Evolutionary conservation across 306 rosid species (phyloP).

Genomic region (Vigna angularis): DNA sequence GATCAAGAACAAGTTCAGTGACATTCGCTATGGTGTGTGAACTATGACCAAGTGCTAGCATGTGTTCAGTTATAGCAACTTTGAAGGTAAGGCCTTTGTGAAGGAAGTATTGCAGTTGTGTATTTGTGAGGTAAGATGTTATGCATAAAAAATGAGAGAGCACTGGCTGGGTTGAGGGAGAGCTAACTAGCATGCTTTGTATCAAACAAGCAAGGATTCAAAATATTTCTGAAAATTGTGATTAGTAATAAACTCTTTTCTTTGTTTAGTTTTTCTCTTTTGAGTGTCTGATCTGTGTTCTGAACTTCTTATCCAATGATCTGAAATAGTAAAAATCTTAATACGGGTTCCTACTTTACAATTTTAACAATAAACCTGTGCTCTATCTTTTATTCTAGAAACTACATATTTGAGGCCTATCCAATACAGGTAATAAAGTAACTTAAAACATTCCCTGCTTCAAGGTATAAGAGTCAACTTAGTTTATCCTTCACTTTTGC

Average conservation of each 20-base stretch:
- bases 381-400: background rate
- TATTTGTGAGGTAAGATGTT: constrained; percentile 39
- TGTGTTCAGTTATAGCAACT: constrained; percentile 40
- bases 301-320: constrained; percentile 31
- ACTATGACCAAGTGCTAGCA: constrained; percentile 16
- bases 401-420: constrained; percentile 12
- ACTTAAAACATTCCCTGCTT: constrained; percentile 13
- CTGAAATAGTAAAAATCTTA: constrained; percentile 25
- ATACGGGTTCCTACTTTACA: background rate
- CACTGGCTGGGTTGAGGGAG: constrained; percentile 39
- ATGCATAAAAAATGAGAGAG: constrained; percentile 27
- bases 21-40: constrained; percentile 72
- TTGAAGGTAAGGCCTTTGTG: constrained; percentile 50
- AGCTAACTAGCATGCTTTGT: constrained; percentile 42
- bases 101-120: constrained; percentile 29
- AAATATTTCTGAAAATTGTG: constrained; percentile 33
- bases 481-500: constrained; percentile 17
- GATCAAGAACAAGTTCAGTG: constrained; percentile 85
- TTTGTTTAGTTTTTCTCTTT: constrained; percentile 29
- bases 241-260: constrained; percentile 18
- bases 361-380: background rate
- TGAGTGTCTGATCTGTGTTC: constrained; percentile 19
- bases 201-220: constrained; percentile 41
- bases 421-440: background rate
- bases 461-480: background rate